Base-by-base conservation (phyloP, 202 grass and related monocot species). In the Zoysia matrella region DNA sequence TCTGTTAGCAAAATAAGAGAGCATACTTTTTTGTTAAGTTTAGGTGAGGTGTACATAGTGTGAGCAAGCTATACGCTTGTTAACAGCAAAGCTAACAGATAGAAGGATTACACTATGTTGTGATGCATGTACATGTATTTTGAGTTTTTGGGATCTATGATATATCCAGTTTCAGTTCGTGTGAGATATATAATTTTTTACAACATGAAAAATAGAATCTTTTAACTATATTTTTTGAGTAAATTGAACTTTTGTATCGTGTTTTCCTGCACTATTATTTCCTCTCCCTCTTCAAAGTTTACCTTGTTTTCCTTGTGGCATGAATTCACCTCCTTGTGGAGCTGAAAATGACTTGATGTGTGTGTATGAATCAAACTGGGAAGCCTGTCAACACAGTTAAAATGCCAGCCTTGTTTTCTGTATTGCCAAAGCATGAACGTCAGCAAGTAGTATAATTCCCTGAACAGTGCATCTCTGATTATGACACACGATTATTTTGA, bases 51-150 rank as follows among this genome's bases (percentile, higher is more conserved):
- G 80, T 81, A 83, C 48, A 74, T 81, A 81, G 60, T 36, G 60
- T 73, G 79, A 74, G 69, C 55, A 36, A 63, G 30, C 60, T 63
- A 78, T 73, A 78, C 62, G 11, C 57, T 73, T 79, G 88, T 83
- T 90, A 86, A 90, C 88, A 90, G 88, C 69, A 86, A 83, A 80
- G 80, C 84, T 83, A 87, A 90, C 84, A 86, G 80, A 75, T 71
- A 80, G 69, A 90, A 83, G 75, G 79, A 47, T 30, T 40, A 87
- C 11, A 30, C 51, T 76, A 11, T 58, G 51, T 22, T 77, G 64
- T 71, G 47, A 45, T 75, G 79, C 79, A 61, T 70, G 71, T 49
- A 84, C 8, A 68, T 47, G 22, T 30, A 30, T 86, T 85, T 74
- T 54, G 1, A 61, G 52, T 67, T 58, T 49, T 13, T 22, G 46